phyloP scores from a whole-genome alignment of 2,329 filamentous ascomycete genomes.

The Ascochyta fabae region DNA sequence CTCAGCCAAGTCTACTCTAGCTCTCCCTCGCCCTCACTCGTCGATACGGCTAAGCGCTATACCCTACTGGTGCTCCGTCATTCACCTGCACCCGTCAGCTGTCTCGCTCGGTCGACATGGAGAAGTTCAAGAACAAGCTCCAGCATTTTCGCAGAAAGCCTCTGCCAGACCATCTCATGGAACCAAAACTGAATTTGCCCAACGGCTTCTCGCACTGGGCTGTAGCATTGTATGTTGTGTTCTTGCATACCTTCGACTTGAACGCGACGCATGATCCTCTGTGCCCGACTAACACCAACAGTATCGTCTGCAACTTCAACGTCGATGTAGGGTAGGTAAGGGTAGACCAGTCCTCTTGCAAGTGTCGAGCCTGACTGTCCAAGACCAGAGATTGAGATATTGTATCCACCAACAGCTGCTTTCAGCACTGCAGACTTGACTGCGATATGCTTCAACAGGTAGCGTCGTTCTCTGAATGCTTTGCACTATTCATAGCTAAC shows the following conservation, averaged over 20 bases:
- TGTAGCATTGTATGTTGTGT: slow-evolving; percentile 47
- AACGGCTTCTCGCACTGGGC: slow-evolving; percentile 49
- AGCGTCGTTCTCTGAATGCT: slow-evolving; percentile 2
- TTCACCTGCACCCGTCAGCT: slow-evolving; percentile 35
- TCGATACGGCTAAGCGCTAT: slow-evolving; percentile 20
- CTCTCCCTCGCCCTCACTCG: slow-evolving; percentile 18
- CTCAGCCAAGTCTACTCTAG: slow-evolving; percentile 11
- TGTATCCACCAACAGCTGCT: slow-evolving; percentile 49
- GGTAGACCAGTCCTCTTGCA: neutral
- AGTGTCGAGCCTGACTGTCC: slow-evolving; percentile 14
- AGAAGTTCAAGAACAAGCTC: slow-evolving; percentile 45
- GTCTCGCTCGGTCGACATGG: slow-evolving; percentile 34
- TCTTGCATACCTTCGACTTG: neutral
- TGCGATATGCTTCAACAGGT: slow-evolving; percentile 54
- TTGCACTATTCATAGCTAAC: slow-evolving; percentile 15
- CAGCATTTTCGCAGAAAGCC: slow-evolving; percentile 34
- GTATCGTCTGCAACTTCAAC: slow-evolving; percentile 54
- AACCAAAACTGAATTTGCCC: slow-evolving; percentile 25
- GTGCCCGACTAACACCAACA: slow-evolving; percentile 25
- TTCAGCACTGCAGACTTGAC: slow-evolving; percentile 49
- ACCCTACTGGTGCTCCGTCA: slow-evolving; percentile 11
- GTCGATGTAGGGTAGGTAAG: slow-evolving; percentile 49
- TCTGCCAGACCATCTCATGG: slow-evolving; percentile 33
- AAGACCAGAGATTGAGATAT: slow-evolving; percentile 51
- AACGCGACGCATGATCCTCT: neutral